These are phyloP conservation scores for Pulveroboletus frians DNA, from an alignment of 768 basidiomycete genomes.

Conservation along the genomic window DNA sequence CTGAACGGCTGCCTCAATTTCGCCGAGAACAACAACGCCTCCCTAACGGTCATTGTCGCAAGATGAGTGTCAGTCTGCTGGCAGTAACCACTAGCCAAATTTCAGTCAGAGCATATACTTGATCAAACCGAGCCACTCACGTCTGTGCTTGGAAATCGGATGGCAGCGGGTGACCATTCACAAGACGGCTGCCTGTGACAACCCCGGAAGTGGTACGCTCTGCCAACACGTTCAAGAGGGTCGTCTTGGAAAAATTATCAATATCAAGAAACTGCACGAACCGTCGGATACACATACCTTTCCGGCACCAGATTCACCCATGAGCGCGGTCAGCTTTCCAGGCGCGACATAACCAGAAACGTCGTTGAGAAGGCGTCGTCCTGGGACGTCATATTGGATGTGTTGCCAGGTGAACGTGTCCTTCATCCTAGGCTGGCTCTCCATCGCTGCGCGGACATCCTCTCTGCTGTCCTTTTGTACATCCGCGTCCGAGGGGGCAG, in stretches of 20 bases:
- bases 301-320: slow-evolving; percentile 59
- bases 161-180: slow-evolving; percentile 42
- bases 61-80: slow-evolving; percentile 85
- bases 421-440: slow-evolving; percentile 31
- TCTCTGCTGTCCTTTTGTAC: slow-evolving; percentile 8
- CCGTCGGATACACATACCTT: slow-evolving; percentile 25
- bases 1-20: slow-evolving; percentile 67
- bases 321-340: slow-evolving; percentile 73
- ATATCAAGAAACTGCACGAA: too few species aligned
- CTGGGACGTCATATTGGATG: slow-evolving; percentile 60
- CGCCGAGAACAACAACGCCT: slow-evolving; percentile 38
- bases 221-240: slow-evolving; percentile 44
- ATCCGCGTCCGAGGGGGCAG: slow-evolving; percentile 5
- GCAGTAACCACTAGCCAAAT: slow-evolving; percentile 61
- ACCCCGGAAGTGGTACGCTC: slow-evolving; percentile 36
- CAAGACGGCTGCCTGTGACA: slow-evolving; percentile 38
- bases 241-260: slow-evolving; percentile 34
- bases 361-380: slow-evolving; percentile 57
- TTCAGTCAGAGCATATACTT: neutral
- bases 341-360: slow-evolving; percentile 79
- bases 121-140: slow-evolving; percentile 14
- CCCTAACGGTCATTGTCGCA: slow-evolving; percentile 68
- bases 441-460: slow-evolving; percentile 30
- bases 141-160: slow-evolving; percentile 54
- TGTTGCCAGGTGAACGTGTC: slow-evolving; percentile 80